Evolutionary conservation across 371 early-diverging fungal species (phyloP), one percentile per base, ranked within the genome.

Genomic region (Lichtheimia ornata): DNA sequence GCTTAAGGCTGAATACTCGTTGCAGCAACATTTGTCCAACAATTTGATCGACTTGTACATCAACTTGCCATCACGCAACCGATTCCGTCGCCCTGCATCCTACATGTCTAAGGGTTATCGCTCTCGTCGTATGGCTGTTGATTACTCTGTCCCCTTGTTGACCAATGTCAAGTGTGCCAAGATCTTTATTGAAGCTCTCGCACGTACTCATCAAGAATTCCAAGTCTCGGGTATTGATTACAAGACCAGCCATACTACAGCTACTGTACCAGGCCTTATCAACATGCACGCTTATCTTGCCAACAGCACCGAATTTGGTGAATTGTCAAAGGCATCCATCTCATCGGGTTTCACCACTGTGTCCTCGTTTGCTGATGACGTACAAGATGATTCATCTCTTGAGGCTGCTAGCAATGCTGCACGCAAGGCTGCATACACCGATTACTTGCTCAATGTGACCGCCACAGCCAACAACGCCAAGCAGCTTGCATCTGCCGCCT

Each of bases 81-180:
- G 90, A 50, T 97, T 88, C 92, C 91, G 97, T 56, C 90, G 97
- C 50, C 97, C 97, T 58, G 95, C 97, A 30, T 88, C 90, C 63
- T 98, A 97, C 82, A 92, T 98, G 85, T 89, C 90, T 59, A 91
- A 92, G 70, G 98, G 97, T 49, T 98, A 98, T 81, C 85, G 90
- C 58, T 90, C 94, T 49, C 91, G 98, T 61, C 90, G 98, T 77
- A 91, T 96, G 92, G 97, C 97, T 40, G 95, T 97, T 20, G 98
- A 98, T 77, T 92, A 93, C 65, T 92, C 93, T 41, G 84, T 97
- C 55, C 97, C 97, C 17, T 78, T 98, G 66, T 94, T 98, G 77
- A 98, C 96, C 69, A 96, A 98, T 74, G 88, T 96, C 83, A 97
- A 98, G 83, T 95, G 96, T 73, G 98, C 97, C 70, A 95, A 94